Conservation (phyloP, 768 basidiomycete genomes). For the Polyporus arcularius region DNA sequence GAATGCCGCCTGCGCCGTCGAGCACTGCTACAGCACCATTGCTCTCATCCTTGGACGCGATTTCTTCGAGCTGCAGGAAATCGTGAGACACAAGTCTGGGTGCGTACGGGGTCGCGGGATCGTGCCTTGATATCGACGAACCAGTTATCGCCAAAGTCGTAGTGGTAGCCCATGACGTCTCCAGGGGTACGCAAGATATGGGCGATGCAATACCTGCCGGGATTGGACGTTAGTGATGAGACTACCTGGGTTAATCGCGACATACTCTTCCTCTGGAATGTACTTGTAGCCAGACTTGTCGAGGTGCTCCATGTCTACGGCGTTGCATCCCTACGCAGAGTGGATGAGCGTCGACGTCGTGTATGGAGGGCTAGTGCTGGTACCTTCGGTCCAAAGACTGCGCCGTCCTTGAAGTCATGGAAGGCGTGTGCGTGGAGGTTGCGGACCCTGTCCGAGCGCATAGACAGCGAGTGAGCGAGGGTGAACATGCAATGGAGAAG, state of each 20-base stretch:
- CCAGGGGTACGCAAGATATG: neutral
- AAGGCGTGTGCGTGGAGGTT: conserved; percentile 11
- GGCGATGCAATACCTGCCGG: neutral
- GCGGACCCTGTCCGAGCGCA: conserved; percentile 2
- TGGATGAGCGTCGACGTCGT: neutral
- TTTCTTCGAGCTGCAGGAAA: neutral
- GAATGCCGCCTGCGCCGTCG: conserved; percentile 3
- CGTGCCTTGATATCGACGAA: conserved; percentile 9
- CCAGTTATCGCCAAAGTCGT: conserved; percentile 18
- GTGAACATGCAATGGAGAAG: too few relatives aligned
- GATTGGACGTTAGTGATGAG: too few relatives aligned
- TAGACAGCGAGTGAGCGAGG: neutral
- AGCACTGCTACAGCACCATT: conserved; percentile 6
- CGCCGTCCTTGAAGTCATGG: conserved; percentile 8
- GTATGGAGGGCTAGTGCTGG: too few relatives aligned
- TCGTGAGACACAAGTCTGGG: neutral
- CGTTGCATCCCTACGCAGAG: neutral
- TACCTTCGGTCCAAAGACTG: conserved; percentile 12
- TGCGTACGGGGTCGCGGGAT: too few relatives aligned
- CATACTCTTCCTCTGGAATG: conserved; percentile 9
- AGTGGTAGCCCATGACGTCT: conserved; percentile 7
- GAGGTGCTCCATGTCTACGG: conserved; percentile 12
- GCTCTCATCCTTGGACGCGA: neutral
- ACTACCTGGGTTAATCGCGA: neutral
- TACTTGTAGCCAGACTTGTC: conserved; percentile 10